Conservation (phyloP, 371 early-diverging fungal genomes). For the Apophysomyces elegans region DNA sequence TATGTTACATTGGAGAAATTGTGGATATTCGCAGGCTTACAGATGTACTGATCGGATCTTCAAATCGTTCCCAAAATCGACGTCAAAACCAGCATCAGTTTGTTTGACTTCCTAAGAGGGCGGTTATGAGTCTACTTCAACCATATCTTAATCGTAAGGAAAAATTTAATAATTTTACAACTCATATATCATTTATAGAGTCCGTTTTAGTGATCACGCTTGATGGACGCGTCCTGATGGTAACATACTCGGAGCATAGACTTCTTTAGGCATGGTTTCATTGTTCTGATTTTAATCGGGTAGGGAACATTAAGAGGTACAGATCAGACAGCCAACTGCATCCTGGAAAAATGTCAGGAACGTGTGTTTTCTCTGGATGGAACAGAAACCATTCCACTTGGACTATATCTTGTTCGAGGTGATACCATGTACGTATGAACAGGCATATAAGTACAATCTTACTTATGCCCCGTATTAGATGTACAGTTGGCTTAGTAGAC, state of each 20-base stretch:
- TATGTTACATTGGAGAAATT: no score
- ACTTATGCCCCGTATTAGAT: constrained; percentile 24
- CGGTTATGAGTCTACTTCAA: constrained; percentile 41
- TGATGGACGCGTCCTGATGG: constrained; percentile 71
- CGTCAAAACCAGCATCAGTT: no score
- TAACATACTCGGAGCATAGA: constrained; percentile 19
- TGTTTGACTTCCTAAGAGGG: no score
- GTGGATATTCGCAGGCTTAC: no score
- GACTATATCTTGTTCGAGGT: constrained; percentile 81
- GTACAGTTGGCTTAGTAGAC: constrained; percentile 54
- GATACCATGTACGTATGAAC: constrained; percentile 67
- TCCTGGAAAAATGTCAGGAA: constrained; percentile 73
- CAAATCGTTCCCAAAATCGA: no score
- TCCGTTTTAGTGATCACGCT: constrained; percentile 58
- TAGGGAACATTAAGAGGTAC: constrained; percentile 78
- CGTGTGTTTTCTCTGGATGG: constrained; percentile 79
- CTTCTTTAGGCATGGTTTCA: neutral
- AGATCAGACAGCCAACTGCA: constrained; percentile 82
- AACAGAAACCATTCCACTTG: constrained; percentile 72
- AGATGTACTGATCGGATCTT: no score
- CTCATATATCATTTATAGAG: constrained; percentile 13
- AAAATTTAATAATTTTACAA: no score
- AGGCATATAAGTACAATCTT: neutral
- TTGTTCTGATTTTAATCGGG: neutral
- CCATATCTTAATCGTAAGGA: constrained; percentile 41